Evolutionary conservation across 1,139 yeast species (phyloP).

Genomic region (Cylindricascospora bacillispora): DNA sequence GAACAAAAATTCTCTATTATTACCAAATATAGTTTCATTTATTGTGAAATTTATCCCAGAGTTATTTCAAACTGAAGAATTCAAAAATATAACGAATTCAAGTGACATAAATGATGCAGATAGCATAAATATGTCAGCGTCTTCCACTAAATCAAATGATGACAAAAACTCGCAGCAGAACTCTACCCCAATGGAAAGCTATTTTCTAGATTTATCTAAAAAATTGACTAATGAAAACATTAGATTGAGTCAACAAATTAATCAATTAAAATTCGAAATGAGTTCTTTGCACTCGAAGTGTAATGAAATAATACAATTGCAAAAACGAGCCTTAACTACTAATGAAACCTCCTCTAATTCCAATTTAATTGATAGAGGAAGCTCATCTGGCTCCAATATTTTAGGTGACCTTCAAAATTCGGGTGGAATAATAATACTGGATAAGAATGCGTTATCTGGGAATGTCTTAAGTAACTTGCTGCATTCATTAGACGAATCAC

Average conservation of each 20-base stretch:
- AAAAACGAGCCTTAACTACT: slow-evolving; percentile 13
- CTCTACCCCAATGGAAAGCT: slow-evolving; percentile 11
- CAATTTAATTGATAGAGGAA: neutral
- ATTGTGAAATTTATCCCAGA: slow-evolving; percentile 18
- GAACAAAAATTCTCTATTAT: slow-evolving; percentile 10
- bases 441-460: slow-evolving; percentile 13
- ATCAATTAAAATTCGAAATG: slow-evolving; percentile 18
- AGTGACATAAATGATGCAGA: slow-evolving; percentile 1
- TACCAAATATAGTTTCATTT: slow-evolving; percentile 19
- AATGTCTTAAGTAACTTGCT: slow-evolving; percentile 11
- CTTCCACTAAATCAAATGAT: neutral
- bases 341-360: too few species aligned
- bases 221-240: slow-evolving; percentile 22
- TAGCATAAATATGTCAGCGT: slow-evolving; percentile 3
- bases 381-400: slow-evolving; percentile 1
- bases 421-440: slow-evolving; percentile 10
- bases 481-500: slow-evolving; percentile 10
- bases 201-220: slow-evolving; percentile 17
- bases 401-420: too few species aligned
- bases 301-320: slow-evolving; percentile 19
- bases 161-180: slow-evolving; percentile 1
- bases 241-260: slow-evolving; percentile 20
- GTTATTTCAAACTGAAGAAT: slow-evolving; percentile 13
- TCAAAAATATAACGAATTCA: slow-evolving; percentile 5
- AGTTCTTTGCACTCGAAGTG: slow-evolving; percentile 16